Base-by-base conservation (phyloP, 208 protist species). In the Trypanosoma avium region DNA sequence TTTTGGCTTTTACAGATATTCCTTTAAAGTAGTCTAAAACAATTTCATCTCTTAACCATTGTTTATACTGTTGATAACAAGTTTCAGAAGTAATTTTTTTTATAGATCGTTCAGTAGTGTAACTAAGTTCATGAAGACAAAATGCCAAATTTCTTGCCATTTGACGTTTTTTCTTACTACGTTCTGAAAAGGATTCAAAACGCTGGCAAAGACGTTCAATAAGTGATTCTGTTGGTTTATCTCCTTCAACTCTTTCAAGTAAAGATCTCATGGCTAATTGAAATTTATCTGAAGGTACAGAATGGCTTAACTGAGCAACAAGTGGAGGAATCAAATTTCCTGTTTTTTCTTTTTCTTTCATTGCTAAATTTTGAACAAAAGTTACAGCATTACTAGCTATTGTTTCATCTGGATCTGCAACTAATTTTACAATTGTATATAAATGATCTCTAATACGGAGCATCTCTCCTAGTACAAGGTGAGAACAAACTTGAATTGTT, bases 401-500 rank as follows among this genome's bases (percentile, higher is more conserved):
- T 24, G 80, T 75, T 54, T 84, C 77, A 67, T 96, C 82, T 5
- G 86, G 79, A 77, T 96, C 90, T 3, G 90, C 90, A 32, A 96
- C 87, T 13, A 96, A 79, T 62, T 87, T 88, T 10, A 96, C 81
- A 47, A 96, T 92, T 21, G 79, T 85, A 73, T 92, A 83, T 19
- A 96, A 67, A 73, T 94, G 85, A 50, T 96, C 87, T 45, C 79
- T 73, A 35, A 96, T 88, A 49, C 90, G 90, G 50, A 96, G 84
- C 90, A 96, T 96, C 36, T 96, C 90, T 8, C 85, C 81, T 42
- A 96, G 77, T 48, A 96, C 87, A 7, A 96, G 72, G 56, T 96
- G 90, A 8, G 90, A 94, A 73, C 90, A 96, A 30, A 96, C 87
- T 70, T 96, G 90, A 72, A 96, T 92, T 13, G 90, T 94, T 60